Evolutionary conservation across 176 grass and related monocot species (phyloP).

Genomic region (Dendrocalamus sinicus): DNA sequence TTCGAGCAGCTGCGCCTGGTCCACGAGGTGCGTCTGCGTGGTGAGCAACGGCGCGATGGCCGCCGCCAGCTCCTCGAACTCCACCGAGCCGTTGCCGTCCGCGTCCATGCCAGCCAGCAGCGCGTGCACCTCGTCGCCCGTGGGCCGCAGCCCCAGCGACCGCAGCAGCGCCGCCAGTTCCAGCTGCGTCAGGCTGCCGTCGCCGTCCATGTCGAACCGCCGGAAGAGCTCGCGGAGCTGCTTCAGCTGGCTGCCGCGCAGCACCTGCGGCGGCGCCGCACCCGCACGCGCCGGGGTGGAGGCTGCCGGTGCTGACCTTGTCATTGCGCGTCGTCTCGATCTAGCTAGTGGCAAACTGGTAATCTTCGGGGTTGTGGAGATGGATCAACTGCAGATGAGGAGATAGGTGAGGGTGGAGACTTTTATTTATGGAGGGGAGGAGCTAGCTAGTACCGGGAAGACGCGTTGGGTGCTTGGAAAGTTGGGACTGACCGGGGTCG

Average conservation of each 20-base stretch:
- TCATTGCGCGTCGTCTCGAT: not conserved
- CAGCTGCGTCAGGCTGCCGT: conserved; percentile 77
- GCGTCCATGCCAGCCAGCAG: conserved; percentile 74
- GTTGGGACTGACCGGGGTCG: conserved; percentile 38
- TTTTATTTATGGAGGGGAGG: conserved; percentile 32
- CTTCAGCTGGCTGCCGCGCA: conserved; percentile 74
- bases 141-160: conserved; percentile 66
- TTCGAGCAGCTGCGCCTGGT: conserved; percentile 74
- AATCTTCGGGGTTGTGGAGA: not conserved
- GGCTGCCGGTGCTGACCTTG: not conserved
- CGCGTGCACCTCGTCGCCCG: conserved; percentile 61
- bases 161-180: conserved; percentile 77
- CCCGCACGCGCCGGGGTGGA: not conserved
- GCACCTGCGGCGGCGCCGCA: not conserved
- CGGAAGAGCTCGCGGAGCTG: conserved; percentile 74
- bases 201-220: conserved; percentile 78
- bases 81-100: conserved; percentile 69
- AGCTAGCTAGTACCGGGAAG: conserved; percentile 31
- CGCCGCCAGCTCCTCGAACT: conserved; percentile 71
- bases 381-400: not conserved
- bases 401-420: not conserved
- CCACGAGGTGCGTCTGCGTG: conserved; percentile 63
- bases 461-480: conserved; percentile 42
- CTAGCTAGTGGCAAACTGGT: not conserved
- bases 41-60: conserved; percentile 77